Percentiles rank a stretch among this genome's conserved stretches.
phyloP scores from a whole-genome alignment of 352 stramenopile genomes.

The Phytophthora litchii region DNA sequence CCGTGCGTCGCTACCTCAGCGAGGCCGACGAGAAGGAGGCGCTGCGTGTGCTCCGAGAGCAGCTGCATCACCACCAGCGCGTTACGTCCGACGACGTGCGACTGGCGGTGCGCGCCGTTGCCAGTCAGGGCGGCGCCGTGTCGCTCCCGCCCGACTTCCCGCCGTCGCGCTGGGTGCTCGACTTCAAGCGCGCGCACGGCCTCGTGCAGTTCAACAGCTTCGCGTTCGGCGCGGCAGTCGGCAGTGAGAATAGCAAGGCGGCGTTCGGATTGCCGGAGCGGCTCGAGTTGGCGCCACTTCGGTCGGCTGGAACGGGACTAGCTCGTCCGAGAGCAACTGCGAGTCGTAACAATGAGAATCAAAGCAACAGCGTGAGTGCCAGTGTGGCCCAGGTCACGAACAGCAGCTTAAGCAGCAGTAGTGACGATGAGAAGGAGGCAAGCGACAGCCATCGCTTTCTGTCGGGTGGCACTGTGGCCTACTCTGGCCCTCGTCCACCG shows the following conservation, averaged over 20 bases:
- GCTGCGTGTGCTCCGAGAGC: conserved; percentile 42
- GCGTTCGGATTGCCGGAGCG: conserved; percentile 4
- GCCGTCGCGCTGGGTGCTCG: conserved; percentile 47
- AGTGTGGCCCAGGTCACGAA: background rate
- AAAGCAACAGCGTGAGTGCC: too few species aligned
- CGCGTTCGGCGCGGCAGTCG: conserved; percentile 1
- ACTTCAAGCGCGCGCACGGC: conserved; percentile 57
- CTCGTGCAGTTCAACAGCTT: conserved; percentile 45
- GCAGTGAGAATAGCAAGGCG: too few species aligned
- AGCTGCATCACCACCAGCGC: conserved; percentile 45
- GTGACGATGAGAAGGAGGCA: conserved; percentile 14
- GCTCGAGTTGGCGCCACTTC: conserved; percentile 7
- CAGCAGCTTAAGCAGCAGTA: conserved; percentile 21
- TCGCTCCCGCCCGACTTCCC: conserved; percentile 53
- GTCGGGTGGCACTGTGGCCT: background rate
- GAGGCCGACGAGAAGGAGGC: conserved; percentile 48
- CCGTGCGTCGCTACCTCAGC: conserved; percentile 31
- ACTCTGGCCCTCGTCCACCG: conserved; percentile 1
- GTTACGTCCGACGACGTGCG: conserved; percentile 62
- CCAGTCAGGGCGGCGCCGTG: conserved; percentile 40
- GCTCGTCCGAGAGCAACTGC: too few species aligned
- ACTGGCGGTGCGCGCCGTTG: conserved; percentile 48
- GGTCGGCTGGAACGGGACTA: too few species aligned
- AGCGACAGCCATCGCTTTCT: background rate
- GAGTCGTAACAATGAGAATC: too few species aligned